These are phyloP conservation scores for Starmerella bombicola DNA, from an alignment of 805 yeast species.

Conservation along the genomic window DNA sequence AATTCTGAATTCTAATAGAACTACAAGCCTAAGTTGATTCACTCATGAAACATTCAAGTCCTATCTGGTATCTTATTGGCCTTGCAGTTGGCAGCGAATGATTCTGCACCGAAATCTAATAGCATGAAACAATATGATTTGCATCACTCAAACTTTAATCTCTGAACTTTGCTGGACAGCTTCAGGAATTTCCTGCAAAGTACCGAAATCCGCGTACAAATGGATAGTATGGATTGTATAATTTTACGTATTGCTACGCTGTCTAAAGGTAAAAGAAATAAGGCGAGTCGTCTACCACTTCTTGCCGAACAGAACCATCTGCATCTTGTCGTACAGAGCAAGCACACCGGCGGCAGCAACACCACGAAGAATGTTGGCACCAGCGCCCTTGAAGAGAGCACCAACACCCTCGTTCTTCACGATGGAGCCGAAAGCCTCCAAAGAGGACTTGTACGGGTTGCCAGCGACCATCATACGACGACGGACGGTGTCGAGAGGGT, in stretches of 20 bases:
- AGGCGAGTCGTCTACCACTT: slow-evolving; percentile 29
- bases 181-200: too few species aligned
- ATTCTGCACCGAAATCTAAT: too few species aligned
- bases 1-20: too few species aligned
- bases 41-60: too few species aligned
- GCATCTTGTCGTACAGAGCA: slow-evolving; percentile 90
- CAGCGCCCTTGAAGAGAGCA: slow-evolving; percentile 94
- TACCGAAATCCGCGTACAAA: too few species aligned
- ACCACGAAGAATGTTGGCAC: slow-evolving; percentile 97
- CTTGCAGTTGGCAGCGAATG: too few species aligned
- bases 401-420: slow-evolving; percentile 84
- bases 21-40: too few species aligned
- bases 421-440: slow-evolving; percentile 76
- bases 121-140: too few species aligned
- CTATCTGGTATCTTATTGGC: too few species aligned
- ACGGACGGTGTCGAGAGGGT: slow-evolving; percentile 95
- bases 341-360: slow-evolving; percentile 98
- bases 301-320: slow-evolving; percentile 82
- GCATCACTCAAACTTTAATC: too few species aligned
- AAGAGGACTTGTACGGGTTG: slow-evolving; percentile 87
- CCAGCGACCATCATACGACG: slow-evolving; percentile 99
- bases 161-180: too few species aligned
- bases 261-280: slow-evolving; percentile 1
- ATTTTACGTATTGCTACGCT: slow-evolving; percentile 4
- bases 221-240: too few species aligned